phyloP scores from a whole-genome alignment of 176 grass and related monocot species.

The Alloteropsis semialata region DNA sequence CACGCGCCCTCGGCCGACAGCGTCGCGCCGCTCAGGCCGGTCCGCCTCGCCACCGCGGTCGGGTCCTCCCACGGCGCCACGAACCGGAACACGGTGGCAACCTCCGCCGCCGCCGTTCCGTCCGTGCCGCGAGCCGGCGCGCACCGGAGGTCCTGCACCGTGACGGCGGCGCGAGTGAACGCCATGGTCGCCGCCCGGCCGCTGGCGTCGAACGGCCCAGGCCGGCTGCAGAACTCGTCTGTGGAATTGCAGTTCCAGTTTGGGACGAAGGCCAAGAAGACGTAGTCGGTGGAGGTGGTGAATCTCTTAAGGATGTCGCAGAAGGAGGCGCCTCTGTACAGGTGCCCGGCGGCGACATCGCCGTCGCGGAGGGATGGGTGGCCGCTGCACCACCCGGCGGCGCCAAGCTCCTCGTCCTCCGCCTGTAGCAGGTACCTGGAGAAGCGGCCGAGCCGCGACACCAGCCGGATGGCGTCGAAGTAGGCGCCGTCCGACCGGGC shows the following conservation, averaged over 20 bases:
- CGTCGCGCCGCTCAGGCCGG: constrained; percentile 49
- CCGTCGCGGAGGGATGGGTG: not conserved
- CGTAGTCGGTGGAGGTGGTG: constrained; percentile 22
- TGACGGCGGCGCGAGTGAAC: constrained; percentile 41
- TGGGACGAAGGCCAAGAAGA: constrained; percentile 34
- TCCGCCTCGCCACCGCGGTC: constrained; percentile 36
- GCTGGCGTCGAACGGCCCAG: constrained; percentile 54
- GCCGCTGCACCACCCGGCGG: constrained; percentile 42
- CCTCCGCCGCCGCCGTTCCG: constrained; percentile 34
- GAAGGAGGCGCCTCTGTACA: constrained; percentile 51
- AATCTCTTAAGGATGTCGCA: constrained; percentile 66
- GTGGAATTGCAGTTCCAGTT: constrained; percentile 63
- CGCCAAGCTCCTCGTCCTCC: not conserved
- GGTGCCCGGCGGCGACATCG: not conserved
- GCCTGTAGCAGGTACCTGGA: constrained; percentile 51
- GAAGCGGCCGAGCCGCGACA: constrained; percentile 46
- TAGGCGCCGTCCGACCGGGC: constrained; percentile 29
- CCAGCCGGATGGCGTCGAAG: constrained; percentile 47
- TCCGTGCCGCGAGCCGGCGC: not conserved
- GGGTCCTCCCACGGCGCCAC: constrained; percentile 43
- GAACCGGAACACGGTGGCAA: constrained; percentile 61
- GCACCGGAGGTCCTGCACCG: constrained; percentile 71
- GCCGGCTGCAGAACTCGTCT: constrained; percentile 38
- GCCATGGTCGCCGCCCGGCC: not conserved
- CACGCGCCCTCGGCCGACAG: constrained; percentile 70